phyloP scores from a whole-genome alignment of 495 filamentous ascomycete species.

The Lasiosphaeria miniovina region DNA sequence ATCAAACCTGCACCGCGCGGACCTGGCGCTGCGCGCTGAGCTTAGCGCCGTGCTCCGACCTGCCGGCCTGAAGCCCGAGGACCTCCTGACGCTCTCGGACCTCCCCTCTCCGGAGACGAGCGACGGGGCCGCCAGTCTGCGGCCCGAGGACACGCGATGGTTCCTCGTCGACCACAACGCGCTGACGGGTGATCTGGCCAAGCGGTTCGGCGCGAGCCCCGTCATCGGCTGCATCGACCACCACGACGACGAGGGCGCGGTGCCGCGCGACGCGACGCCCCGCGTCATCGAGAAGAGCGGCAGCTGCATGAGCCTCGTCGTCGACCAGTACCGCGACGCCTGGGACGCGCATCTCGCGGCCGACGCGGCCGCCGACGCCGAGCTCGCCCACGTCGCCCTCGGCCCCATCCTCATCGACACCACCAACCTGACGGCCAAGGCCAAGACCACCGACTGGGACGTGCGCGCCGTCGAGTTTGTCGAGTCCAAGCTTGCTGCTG shows the following conservation, averaged over 20 bases:
- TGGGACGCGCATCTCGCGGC: conserved; percentile 49
- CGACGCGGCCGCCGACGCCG: conserved; percentile 36
- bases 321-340: conserved; percentile 53
- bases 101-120: conserved; percentile 28
- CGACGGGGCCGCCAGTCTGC: conserved; percentile 11
- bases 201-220: conserved; percentile 33
- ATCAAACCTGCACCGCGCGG: conserved; percentile 66
- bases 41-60: conserved; percentile 55
- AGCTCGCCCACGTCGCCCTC: conserved; percentile 73
- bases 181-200: conserved; percentile 53
- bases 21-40: conserved; percentile 76
- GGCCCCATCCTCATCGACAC: conserved; percentile 86
- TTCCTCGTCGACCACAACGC: conserved; percentile 90
- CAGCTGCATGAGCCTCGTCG: conserved; percentile 77
- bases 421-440: conserved; percentile 60
- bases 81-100: conserved; percentile 53
- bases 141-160: conserved; percentile 47
- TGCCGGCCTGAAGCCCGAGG: conserved; percentile 40
- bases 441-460: conserved; percentile 75
- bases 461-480: conserved; percentile 61
- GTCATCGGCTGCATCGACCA: conserved; percentile 87
- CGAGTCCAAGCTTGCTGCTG: conserved; percentile 38
- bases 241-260: conserved; percentile 73
- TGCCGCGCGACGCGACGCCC: conserved; percentile 53
- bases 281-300: conserved; percentile 67